Conservation (phyloP, 2,329 filamentous ascomycete species). For the Arthrobotrys pseudoclavata region DNA sequence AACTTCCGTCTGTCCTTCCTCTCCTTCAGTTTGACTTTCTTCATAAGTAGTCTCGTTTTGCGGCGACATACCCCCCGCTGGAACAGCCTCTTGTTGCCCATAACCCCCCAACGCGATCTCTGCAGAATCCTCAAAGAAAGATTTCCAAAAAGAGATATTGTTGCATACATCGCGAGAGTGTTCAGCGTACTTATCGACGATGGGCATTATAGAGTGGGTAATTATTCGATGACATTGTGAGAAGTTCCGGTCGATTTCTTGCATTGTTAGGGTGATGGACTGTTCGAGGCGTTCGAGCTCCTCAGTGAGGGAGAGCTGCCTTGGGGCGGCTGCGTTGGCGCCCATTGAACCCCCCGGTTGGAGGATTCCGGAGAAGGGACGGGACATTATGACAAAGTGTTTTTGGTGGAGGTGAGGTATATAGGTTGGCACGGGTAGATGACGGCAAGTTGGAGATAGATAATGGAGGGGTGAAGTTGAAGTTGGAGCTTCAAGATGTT, state of each 20-base stretch:
- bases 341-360: constrained; percentile 50
- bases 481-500: constrained; percentile 22
- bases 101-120: constrained; percentile 97
- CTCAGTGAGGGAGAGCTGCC: constrained; percentile 82
- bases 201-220: constrained; percentile 89
- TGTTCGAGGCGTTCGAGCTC: constrained; percentile 97
- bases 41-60: constrained; percentile 72
- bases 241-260: constrained; percentile 99
- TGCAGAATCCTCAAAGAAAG: constrained; percentile 98
- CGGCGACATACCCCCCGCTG: constrained; percentile 70
- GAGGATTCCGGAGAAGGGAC: constrained; percentile 53
- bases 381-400: constrained; percentile 36
- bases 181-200: constrained; percentile 95
- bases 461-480: constrained; percentile 6
- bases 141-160: constrained; percentile 90
- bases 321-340: constrained; percentile 21
- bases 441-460: constrained; percentile 5
- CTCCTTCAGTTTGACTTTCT: constrained; percentile 63
- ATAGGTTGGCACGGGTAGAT: constrained; percentile 2
- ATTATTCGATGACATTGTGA: constrained; percentile 96
- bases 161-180: constrained; percentile 97
- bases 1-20: constrained; percentile 50
- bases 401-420: constrained; percentile 2
- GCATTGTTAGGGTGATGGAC: constrained; percentile 93
- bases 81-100: constrained; percentile 68